A percentile compares a stretch with the other conserved stretches of the same genome.
Evolutionary conservation across 345 rosid genomes (phyloP).

Genomic region (Eutrema yunnanense): DNA sequence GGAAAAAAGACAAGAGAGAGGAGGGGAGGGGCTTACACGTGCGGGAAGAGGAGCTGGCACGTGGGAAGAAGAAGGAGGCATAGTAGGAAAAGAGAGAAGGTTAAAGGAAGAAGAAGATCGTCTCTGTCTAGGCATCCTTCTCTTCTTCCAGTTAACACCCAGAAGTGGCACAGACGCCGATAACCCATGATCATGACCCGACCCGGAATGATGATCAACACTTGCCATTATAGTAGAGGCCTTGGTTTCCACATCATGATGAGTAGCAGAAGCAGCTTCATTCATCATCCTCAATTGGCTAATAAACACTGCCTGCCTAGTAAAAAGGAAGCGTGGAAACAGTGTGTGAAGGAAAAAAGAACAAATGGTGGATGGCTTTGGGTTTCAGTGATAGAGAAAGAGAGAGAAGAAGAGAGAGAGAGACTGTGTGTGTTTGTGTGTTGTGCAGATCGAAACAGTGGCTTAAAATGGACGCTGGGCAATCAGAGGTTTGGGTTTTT

Average conservation of each 20-base stretch:
- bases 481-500: constrained; percentile 48
- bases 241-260: constrained; percentile 49
- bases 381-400: constrained; percentile 36
- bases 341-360: constrained; percentile 19
- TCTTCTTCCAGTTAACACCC: constrained; percentile 71
- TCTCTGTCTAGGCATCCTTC: constrained; percentile 87
- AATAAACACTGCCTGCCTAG: constrained; percentile 18
- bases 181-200: constrained; percentile 38
- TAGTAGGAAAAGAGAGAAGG: constrained; percentile 37
- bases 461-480: constrained; percentile 73
- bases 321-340: constrained; percentile 13
- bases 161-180: constrained; percentile 40
- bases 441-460: constrained; percentile 52
- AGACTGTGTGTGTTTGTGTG: constrained; percentile 17
- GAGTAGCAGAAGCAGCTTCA: constrained; percentile 2
- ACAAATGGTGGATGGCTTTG: constrained; percentile 29
- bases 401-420: constrained; percentile 19
- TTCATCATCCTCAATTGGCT: constrained; percentile 41
- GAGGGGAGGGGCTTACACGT: constrained; percentile 54
- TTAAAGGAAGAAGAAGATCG: constrained; percentile 54
- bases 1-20: not conserved
- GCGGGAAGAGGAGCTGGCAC: constrained; percentile 35
- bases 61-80: constrained; percentile 27
- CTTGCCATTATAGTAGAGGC: constrained; percentile 53
- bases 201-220: constrained; percentile 34